Base-by-base conservation (phyloP, 177 flowering plant species). In the Vitis hybrid region DNA sequence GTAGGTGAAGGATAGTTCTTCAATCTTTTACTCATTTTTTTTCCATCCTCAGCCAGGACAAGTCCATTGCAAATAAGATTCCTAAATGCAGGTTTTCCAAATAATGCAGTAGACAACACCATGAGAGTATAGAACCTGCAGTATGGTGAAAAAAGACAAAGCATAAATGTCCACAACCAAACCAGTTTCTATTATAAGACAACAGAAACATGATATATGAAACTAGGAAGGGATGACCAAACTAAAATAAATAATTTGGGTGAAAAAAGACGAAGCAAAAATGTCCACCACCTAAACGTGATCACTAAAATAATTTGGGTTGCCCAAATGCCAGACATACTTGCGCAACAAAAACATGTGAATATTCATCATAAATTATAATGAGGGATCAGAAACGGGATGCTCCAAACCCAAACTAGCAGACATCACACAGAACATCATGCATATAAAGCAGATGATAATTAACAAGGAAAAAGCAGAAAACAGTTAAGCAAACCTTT, bases 41-140 rank as follows among this genome's bases (percentile, higher is more conserved):
- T 93, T 26, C 99, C 98, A 86, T 96, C 98, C 77, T 87, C 97
- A 62, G 97, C 99, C 62, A 96, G 82, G 55, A 96, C 92, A 76
- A 93, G 92, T 55, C 98, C 99, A 85, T 92, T 96, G 86, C 99
- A 96, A 66, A 96, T 85, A 18, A 96, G 97, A 79, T 96, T 96
- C 77, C 84, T 86, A 79, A 96, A 96, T 62, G 99, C 97, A 62
- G 98, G 99, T 73, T 90, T 89, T 59, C 89, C 95, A 83, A 93
- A 96, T 73, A 96, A 78, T 58, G 99, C 98, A 51, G 99, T 96
- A 22, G 99, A 89, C 69, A 96, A 71, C 50, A 96, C 99, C 99
- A 96, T 96, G 48, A 94, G 89, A 71, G 99, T 96, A 70, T 96
- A 96, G 75, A 96, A 96, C 97, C 98, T 93, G 89, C 71, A 78